Conservation (phyloP, 2,329 filamentous ascomycete genomes). For the Xylaria sp. region DNA sequence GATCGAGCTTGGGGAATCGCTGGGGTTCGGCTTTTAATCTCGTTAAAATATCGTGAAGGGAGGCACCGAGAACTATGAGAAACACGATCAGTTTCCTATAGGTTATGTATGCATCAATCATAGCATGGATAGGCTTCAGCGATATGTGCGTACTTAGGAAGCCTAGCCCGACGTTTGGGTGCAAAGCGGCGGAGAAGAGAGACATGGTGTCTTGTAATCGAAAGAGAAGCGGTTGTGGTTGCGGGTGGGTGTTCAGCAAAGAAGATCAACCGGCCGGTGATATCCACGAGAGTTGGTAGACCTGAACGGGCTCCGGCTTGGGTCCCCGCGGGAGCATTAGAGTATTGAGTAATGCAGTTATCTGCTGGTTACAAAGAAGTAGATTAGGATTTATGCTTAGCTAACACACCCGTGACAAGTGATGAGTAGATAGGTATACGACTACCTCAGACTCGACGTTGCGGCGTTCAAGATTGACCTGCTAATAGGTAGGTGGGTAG, state of each 20-base stretch:
- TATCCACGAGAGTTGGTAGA: background rate
- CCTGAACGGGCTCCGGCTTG: background rate
- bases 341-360: background rate
- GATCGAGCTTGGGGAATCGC: conserved; percentile 82
- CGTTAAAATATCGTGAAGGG: conserved; percentile 88
- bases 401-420: background rate
- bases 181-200: conserved; percentile 48
- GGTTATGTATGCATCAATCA: background rate
- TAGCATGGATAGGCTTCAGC: background rate
- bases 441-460: background rate
- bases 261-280: background rate
- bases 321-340: background rate
- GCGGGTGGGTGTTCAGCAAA: background rate
- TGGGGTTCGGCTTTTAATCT: conserved; percentile 88
- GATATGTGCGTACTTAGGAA: conserved; percentile 45
- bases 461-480: too few relatives aligned
- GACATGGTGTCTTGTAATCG: conserved; percentile 42
- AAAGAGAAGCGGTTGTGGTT: conserved; percentile 7
- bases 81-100: conserved; percentile 26
- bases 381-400: background rate
- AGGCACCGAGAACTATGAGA: conserved; percentile 82
- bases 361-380: background rate
- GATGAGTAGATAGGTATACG: background rate
- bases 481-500: background rate
- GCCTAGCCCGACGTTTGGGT: conserved; percentile 48